A percentile compares a stretch with the other conserved stretches of the same genome.
These are phyloP conservation scores for Nannochloris sp. DNA, from an alignment of 139 green algal species.

Conservation along the genomic window DNA sequence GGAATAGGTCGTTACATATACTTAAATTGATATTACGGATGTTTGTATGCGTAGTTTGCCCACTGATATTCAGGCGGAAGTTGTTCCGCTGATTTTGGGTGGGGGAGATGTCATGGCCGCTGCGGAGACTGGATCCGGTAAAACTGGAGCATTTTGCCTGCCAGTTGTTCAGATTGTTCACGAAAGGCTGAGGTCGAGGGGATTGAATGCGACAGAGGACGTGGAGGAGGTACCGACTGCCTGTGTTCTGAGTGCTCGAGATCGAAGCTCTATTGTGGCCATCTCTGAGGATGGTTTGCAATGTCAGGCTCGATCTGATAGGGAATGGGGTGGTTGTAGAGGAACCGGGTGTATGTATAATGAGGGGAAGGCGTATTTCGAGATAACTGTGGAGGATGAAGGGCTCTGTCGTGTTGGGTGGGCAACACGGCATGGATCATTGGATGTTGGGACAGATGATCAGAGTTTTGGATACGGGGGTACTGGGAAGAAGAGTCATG, in stretches of 20 bases:
- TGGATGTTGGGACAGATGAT: slow-evolving; percentile 61
- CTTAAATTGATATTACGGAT: not conserved
- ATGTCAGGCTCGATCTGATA: slow-evolving; percentile 44
- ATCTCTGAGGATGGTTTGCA: slow-evolving; percentile 37
- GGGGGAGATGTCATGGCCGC: slow-evolving; percentile 84
- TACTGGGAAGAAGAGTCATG: slow-evolving; percentile 66
- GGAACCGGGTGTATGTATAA: slow-evolving; percentile 36
- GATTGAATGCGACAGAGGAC: slow-evolving; percentile 1
- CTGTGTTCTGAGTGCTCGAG: slow-evolving; percentile 34
- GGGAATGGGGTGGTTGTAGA: slow-evolving; percentile 47
- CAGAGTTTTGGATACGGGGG: slow-evolving; percentile 57
- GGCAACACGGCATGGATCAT: slow-evolving; percentile 30
- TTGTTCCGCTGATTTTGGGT: slow-evolving; percentile 66
- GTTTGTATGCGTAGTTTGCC: slow-evolving; percentile 47
- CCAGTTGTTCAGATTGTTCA: slow-evolving; percentile 72
- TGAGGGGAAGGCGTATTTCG: slow-evolving; percentile 40
- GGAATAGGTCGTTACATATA: not conserved
- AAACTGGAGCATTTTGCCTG: slow-evolving; percentile 82
- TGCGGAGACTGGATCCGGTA: slow-evolving; percentile 84
- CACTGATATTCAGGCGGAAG: slow-evolving; percentile 65
- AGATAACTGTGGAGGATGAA: slow-evolving; percentile 54
- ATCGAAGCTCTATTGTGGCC: slow-evolving; percentile 48
- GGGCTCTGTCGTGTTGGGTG: slow-evolving; percentile 68
- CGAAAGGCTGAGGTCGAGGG: slow-evolving; percentile 31
- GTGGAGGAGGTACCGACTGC: not conserved